Evolutionary conservation across 2,329 filamentous ascomycete species (phyloP).

Genomic region (Beauveria medogensis): DNA sequence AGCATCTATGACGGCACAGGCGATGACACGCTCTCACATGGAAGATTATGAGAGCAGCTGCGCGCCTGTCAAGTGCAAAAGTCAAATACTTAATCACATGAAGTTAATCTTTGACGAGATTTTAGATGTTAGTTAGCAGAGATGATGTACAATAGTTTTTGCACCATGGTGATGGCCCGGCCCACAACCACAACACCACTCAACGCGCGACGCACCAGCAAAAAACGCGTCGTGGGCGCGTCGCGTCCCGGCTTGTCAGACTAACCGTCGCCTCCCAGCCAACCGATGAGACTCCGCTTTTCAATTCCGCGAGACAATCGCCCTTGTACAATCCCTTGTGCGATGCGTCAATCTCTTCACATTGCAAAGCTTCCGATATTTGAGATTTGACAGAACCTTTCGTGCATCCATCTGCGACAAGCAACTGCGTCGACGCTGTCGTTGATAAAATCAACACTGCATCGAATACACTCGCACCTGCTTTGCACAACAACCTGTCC

Average conservation of each 20-base stretch:
- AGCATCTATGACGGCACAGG: background rate
- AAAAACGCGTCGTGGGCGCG: constrained; percentile 6
- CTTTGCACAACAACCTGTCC: background rate
- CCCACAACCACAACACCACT: background rate
- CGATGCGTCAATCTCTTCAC: background rate
- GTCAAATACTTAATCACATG: background rate
- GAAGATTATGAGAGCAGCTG: background rate
- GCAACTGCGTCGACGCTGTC: background rate
- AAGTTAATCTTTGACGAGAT: background rate
- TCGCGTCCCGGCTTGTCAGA: background rate
- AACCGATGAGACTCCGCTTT: constrained; percentile 9
- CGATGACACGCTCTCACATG: background rate
- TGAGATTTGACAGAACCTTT: background rate
- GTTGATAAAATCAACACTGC: too few species aligned
- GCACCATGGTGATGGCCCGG: background rate
- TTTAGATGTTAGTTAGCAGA: too few species aligned
- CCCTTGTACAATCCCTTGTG: background rate
- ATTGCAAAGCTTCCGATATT: background rate
- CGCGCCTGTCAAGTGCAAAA: background rate
- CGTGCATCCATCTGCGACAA: background rate
- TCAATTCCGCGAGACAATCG: background rate
- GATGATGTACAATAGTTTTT: too few species aligned
- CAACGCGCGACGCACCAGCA: background rate
- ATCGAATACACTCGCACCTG: background rate
- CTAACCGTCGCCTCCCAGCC: constrained; percentile 7